Evolutionary conservation across 352 stramenopile genomes (phyloP).

Genomic region (Hyaloperonospora brassicae): DNA sequence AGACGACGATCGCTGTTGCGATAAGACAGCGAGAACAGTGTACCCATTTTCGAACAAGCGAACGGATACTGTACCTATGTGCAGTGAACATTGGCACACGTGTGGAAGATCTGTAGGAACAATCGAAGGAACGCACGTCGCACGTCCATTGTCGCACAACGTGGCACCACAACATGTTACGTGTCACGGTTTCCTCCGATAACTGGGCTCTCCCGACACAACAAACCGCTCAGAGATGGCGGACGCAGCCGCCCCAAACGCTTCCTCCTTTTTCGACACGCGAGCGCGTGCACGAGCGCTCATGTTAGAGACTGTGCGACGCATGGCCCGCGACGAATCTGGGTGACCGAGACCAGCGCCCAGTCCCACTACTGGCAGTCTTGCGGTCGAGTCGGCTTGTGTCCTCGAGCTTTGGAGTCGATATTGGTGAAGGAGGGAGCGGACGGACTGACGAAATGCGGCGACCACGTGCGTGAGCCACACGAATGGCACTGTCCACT

Average conservation of each 20-base stretch:
- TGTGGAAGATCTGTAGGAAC: no score
- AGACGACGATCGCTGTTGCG: constrained; percentile 3
- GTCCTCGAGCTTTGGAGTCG: constrained; percentile 54
- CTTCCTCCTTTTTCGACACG: constrained; percentile 80
- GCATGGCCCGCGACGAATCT: constrained; percentile 38
- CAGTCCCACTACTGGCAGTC: constrained; percentile 30
- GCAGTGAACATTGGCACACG: no score
- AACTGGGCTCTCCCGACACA: constrained; percentile 29
- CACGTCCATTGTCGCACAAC: constrained; percentile 6
- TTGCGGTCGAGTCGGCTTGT: constrained; percentile 43
- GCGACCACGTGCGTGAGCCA: constrained; percentile 61
- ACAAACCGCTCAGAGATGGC: constrained; percentile 75
- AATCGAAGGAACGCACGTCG: neutral
- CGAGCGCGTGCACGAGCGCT: constrained; percentile 53
- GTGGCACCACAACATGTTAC: neutral
- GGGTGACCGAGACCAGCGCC: constrained; percentile 19
- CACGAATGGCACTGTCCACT: constrained; percentile 78
- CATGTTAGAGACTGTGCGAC: constrained; percentile 53
- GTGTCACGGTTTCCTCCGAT: constrained; percentile 26
- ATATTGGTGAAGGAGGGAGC: constrained; percentile 70
- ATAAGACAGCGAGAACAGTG: neutral
- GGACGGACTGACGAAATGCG: constrained; percentile 55
- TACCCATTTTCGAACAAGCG: constrained; percentile 8
- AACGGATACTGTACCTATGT: no score
- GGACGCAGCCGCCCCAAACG: constrained; percentile 70